A percentile compares a stretch with the other conserved stretches of the same genome.
These are phyloP conservation scores for Oryza rufipogon DNA, from an alignment of 176 grass and related monocot species.

Conservation along the genomic window DNA sequence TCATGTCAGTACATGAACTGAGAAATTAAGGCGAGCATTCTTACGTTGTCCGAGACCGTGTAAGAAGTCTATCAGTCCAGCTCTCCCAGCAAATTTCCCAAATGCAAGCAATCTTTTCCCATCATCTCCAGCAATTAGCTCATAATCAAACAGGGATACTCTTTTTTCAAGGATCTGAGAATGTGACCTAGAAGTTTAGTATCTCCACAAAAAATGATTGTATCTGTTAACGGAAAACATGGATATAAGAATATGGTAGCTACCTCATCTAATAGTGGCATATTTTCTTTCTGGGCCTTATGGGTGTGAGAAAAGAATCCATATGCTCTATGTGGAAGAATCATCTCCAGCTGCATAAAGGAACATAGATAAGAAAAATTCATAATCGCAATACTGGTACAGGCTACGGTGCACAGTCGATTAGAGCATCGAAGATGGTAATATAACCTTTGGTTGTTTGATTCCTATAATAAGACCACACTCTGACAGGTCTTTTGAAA, in stretches of 20 bases:
- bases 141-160: constrained; percentile 87
- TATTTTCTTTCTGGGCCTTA: constrained; percentile 93
- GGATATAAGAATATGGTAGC: not conserved
- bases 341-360: constrained; percentile 71
- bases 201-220: not conserved
- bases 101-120: constrained; percentile 86
- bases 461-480: constrained; percentile 93
- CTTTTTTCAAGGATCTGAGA: constrained; percentile 92
- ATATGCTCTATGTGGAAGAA: constrained; percentile 83
- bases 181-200: not conserved
- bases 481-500: constrained; percentile 79
- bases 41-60: constrained; percentile 93
- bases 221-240: constrained; percentile 23
- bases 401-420: not conserved
- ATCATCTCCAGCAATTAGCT: constrained; percentile 80
- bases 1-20: not conserved
- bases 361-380: not conserved
- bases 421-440: not conserved
- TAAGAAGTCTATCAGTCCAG: constrained; percentile 93
- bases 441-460: constrained; percentile 87
- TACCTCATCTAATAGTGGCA: constrained; percentile 93
- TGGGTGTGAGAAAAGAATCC: constrained; percentile 95
- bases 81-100: constrained; percentile 96
- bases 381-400: not conserved
- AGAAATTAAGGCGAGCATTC: constrained; percentile 27